phyloP scores from a whole-genome alignment of 2,329 filamentous ascomycete species.

The Pseudogymnoascus sp. region DNA sequence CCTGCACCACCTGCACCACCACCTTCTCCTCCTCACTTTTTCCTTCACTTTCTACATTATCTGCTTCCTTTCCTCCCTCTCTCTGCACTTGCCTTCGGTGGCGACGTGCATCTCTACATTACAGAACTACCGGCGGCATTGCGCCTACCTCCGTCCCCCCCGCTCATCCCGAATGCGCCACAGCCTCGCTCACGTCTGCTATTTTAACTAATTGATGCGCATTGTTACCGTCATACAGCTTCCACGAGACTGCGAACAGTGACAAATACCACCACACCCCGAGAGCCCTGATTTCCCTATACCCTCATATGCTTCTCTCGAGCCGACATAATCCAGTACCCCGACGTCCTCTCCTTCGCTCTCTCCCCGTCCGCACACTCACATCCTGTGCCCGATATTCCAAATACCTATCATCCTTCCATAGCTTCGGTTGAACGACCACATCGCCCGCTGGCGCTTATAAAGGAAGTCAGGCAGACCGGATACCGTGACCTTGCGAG shows the following conservation, averaged over 20 bases:
- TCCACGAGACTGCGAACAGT: slow-evolving; percentile 1
- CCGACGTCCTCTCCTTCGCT: not conserved
- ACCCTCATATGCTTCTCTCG: slow-evolving; percentile 3
- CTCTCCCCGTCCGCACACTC: not conserved
- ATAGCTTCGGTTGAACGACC: not conserved
- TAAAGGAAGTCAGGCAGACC: slow-evolving; percentile 4
- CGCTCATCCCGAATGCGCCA: not conserved
- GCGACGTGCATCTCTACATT: not conserved
- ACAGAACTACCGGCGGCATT: not conserved
- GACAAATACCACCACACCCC: slow-evolving; percentile 3
- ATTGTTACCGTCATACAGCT: slow-evolving; percentile 1
- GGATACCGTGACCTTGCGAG: not conserved
- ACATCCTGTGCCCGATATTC: not conserved
- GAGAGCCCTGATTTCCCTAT: not conserved
- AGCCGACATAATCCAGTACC: slow-evolving; percentile 1
- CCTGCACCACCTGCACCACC: not conserved
- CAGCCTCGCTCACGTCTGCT: not conserved
- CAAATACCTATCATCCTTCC: not conserved
- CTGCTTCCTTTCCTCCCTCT: not conserved
- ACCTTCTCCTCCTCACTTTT: not conserved
- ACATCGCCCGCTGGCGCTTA: not conserved
- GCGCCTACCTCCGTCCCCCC: not conserved
- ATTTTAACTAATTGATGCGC: not conserved
- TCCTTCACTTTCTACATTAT: not conserved
- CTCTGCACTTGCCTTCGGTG: not conserved